Percentiles rank a stretch among this genome's conserved stretches.
phyloP scores from a whole-genome alignment of 2,329 filamentous ascomycete species.

The Xylaria arbuscula region DNA sequence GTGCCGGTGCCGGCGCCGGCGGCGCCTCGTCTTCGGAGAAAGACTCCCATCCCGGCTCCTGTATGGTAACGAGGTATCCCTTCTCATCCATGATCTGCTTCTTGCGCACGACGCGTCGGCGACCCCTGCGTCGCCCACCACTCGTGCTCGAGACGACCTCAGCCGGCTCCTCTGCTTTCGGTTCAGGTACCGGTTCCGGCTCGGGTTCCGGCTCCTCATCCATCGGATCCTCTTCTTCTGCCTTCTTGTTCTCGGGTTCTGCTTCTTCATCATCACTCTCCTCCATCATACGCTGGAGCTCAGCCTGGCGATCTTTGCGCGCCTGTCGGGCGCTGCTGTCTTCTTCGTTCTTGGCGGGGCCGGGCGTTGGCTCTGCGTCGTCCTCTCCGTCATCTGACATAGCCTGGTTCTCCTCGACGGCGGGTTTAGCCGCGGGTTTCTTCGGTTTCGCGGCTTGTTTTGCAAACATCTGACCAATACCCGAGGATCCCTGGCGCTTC shows the following conservation, averaged over 20 bases:
- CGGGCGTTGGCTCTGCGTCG: slow-evolving; percentile 44
- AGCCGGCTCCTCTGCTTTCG: slow-evolving; percentile 45
- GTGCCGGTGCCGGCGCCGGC: slow-evolving; percentile 5
- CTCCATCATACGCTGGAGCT: slow-evolving; percentile 51
- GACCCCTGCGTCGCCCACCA: slow-evolving; percentile 47
- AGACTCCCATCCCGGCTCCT: slow-evolving; percentile 51
- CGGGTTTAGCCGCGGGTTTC: slow-evolving; percentile 42
- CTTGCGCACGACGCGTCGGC: slow-evolving; percentile 49
- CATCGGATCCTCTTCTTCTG: slow-evolving; percentile 46
- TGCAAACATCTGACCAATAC: slow-evolving; percentile 52
- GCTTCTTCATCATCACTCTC: slow-evolving; percentile 50
- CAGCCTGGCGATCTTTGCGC: slow-evolving; percentile 46
- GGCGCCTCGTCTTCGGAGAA: slow-evolving; percentile 52
- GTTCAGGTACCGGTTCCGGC: slow-evolving; percentile 39
- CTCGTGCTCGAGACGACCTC: slow-evolving; percentile 47
- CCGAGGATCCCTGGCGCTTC: slow-evolving; percentile 61
- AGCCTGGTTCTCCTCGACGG: slow-evolving; percentile 38
- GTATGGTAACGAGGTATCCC: slow-evolving; percentile 51
- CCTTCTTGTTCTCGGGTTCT: slow-evolving; percentile 40
- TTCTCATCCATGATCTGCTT: slow-evolving; percentile 52
- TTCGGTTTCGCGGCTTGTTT: slow-evolving; percentile 50
- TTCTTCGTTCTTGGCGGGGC: slow-evolving; percentile 42
- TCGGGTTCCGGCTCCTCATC: slow-evolving; percentile 43
- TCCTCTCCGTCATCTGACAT: slow-evolving; percentile 52
- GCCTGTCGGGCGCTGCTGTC: slow-evolving; percentile 40